Evolutionary conservation across 1,284 basidiomycete genomes (phyloP).

Genomic region (Singerocomus inundabilis): DNA sequence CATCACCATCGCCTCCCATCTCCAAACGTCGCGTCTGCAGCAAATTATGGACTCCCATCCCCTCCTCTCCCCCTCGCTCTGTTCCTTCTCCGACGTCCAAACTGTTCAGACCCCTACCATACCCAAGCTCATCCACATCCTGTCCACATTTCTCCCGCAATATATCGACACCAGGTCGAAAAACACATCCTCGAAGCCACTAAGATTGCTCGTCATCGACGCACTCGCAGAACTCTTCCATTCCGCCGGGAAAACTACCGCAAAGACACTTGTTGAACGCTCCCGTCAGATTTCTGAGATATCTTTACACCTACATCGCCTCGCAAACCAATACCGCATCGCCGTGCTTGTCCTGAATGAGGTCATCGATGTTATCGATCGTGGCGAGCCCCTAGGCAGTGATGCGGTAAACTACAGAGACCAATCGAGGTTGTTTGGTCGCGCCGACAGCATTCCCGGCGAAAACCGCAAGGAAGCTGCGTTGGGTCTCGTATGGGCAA

Average conservation of each 20-base stretch:
- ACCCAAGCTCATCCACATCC: slow-evolving; percentile 62
- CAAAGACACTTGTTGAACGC: slow-evolving; percentile 62
- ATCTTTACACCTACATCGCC: slow-evolving; percentile 61
- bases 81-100: slow-evolving; percentile 66
- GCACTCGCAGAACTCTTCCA: slow-evolving; percentile 81
- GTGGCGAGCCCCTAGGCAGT: slow-evolving; percentile 23
- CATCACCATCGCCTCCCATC: slow-evolving; percentile 69
- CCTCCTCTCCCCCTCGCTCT: slow-evolving; percentile 43
- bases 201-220: slow-evolving; percentile 78
- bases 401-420: slow-evolving; percentile 53
- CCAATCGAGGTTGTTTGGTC: slow-evolving; percentile 76
- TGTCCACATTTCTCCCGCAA: slow-evolving; percentile 62
- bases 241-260: slow-evolving; percentile 51
- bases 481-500: slow-evolving; percentile 88
- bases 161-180: slow-evolving; percentile 45
- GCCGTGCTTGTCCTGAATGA: slow-evolving; percentile 86
- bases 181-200: slow-evolving; percentile 43
- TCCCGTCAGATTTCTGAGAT: slow-evolving; percentile 68
- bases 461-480: slow-evolving; percentile 74
- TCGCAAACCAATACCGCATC: slow-evolving; percentile 62
- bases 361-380: slow-evolving; percentile 73
- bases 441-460: slow-evolving; percentile 53
- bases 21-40: slow-evolving; percentile 66
- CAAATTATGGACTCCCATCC: slow-evolving; percentile 56
- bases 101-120: slow-evolving; percentile 60